phyloP scores from a whole-genome alignment of 2,329 filamentous ascomycete genomes.

The Talaromyces marneffei region DNA sequence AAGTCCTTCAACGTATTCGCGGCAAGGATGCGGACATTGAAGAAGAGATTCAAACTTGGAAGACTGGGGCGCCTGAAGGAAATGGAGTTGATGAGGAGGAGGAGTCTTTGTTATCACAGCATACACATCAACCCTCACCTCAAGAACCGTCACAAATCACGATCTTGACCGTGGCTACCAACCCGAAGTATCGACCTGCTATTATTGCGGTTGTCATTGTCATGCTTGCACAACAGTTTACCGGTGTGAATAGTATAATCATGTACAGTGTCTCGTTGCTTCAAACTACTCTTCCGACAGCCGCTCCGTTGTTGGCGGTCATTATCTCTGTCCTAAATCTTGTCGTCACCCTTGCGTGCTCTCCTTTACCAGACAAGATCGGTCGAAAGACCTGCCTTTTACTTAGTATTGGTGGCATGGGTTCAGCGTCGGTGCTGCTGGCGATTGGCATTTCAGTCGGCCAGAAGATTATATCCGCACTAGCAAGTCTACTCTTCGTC shows the following conservation, averaged over 20 bases:
- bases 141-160: conserved; percentile 63
- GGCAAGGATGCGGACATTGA: conserved; percentile 63
- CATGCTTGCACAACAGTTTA: conserved; percentile 89
- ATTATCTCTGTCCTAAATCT: conserved; percentile 83
- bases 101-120: conserved; percentile 57
- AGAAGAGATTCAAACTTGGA: conserved; percentile 63
- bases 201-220: conserved; percentile 80
- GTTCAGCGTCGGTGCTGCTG: conserved; percentile 66
- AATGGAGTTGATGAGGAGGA: conserved; percentile 59
- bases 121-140: conserved; percentile 59
- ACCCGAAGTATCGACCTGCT: conserved; percentile 64
- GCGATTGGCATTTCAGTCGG: conserved; percentile 72
- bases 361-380: conserved; percentile 78
- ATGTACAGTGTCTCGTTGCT: conserved; percentile 97
- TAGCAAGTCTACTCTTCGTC: conserved; percentile 80
- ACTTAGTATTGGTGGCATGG: conserved; percentile 78
- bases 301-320: conserved; percentile 78
- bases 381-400: conserved; percentile 83
- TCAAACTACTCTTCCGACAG: conserved; percentile 70
- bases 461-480: conserved; percentile 68
- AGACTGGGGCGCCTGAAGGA: conserved; percentile 29
- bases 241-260: conserved; percentile 92
- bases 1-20: conserved; percentile 67
- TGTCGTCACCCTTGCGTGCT: conserved; percentile 70
- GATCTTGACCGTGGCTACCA: conserved; percentile 57